A percentile compares a stretch with the other conserved stretches of the same genome.
Conservation (phyloP, 2,329 filamentous ascomycete genomes). For the Trichoderma sp. region DNA sequence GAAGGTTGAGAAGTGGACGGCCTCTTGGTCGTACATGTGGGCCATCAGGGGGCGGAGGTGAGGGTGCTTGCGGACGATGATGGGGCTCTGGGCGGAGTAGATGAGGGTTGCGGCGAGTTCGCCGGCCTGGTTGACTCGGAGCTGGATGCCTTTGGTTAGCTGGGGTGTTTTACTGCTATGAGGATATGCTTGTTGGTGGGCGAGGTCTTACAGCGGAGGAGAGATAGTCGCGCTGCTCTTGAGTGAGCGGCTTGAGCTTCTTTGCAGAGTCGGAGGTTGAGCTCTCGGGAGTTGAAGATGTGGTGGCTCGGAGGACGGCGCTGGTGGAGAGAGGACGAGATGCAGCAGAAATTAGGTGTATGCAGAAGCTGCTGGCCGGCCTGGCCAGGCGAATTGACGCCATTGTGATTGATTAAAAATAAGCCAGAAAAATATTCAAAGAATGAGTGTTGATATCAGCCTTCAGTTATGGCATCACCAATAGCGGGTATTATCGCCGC, state of each 20-base stretch:
- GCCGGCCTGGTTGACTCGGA: constrained; percentile 95
- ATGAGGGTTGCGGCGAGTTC: constrained; percentile 96
- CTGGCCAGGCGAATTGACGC: constrained; percentile 22
- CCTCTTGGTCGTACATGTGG: constrained; percentile 98
- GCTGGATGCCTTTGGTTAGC: constrained; percentile 39
- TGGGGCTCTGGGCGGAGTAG: constrained; percentile 83
- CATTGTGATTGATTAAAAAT: constrained; percentile 19
- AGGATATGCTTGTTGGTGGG: not conserved
- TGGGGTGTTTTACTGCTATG: not conserved
- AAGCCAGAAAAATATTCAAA: not conserved
- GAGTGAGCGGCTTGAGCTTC: constrained; percentile 60
- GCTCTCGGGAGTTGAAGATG: constrained; percentile 6
- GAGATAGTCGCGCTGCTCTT: constrained; percentile 70
- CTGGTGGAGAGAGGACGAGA: constrained; percentile 20
- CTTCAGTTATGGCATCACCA: not conserved
- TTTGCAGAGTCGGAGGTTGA: constrained; percentile 26
- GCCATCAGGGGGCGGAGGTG: constrained; percentile 87
- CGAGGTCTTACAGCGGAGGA: constrained; percentile 60
- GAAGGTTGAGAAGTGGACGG: constrained; percentile 80
- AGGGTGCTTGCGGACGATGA: constrained; percentile 75
- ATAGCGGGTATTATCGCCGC: not conserved
- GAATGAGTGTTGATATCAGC: not conserved
- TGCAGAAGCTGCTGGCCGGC: constrained; percentile 14
- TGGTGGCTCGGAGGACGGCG: constrained; percentile 23
- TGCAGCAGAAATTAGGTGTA: constrained; percentile 16